A percentile compares a stretch with the other conserved stretches of the same genome.
phyloP scores from a whole-genome alignment of 2,329 filamentous ascomycete genomes.

The Aschersonia sp. region DNA sequence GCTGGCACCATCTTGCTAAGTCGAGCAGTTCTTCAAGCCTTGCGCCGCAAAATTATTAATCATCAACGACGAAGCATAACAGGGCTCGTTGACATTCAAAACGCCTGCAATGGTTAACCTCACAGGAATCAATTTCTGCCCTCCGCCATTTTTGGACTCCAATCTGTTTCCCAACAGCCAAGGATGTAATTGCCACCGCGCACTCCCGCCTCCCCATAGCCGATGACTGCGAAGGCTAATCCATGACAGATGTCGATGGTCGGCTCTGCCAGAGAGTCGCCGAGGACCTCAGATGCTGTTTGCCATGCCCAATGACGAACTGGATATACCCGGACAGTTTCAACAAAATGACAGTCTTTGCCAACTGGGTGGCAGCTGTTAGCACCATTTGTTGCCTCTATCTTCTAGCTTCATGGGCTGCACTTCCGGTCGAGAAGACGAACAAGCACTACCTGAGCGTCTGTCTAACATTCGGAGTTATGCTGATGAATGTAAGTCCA shows the following conservation, averaged over 20 bases:
- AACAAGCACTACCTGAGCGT: conserved; percentile 88
- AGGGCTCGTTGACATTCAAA: not conserved
- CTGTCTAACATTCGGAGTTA: conserved; percentile 61
- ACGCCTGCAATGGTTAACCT: conserved; percentile 14
- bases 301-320: conserved; percentile 78
- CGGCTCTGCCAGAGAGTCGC: conserved; percentile 35
- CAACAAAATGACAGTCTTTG: conserved; percentile 41
- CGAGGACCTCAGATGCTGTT: conserved; percentile 53
- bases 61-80: too few relatives aligned
- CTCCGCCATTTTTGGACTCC: conserved; percentile 54
- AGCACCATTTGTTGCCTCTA: conserved; percentile 61
- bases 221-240: not conserved
- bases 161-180: conserved; percentile 40
- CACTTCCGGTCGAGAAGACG: conserved; percentile 77
- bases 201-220: conserved; percentile 6
- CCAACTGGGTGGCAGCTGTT: conserved; percentile 73
- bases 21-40: too few relatives aligned
- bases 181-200: conserved; percentile 41
- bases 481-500: conserved; percentile 62
- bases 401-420: conserved; percentile 63
- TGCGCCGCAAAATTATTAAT: too few relatives aligned
- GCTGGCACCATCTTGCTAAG: not conserved
- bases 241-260: conserved; percentile 38
- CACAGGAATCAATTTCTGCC: conserved; percentile 38
- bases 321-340: conserved; percentile 56